Percentiles rank a stretch among this genome's conserved stretches.
These are phyloP conservation scores for Potentilla sterilis DNA, from an alignment of 306 rosid species.

Conservation along the genomic window DNA sequence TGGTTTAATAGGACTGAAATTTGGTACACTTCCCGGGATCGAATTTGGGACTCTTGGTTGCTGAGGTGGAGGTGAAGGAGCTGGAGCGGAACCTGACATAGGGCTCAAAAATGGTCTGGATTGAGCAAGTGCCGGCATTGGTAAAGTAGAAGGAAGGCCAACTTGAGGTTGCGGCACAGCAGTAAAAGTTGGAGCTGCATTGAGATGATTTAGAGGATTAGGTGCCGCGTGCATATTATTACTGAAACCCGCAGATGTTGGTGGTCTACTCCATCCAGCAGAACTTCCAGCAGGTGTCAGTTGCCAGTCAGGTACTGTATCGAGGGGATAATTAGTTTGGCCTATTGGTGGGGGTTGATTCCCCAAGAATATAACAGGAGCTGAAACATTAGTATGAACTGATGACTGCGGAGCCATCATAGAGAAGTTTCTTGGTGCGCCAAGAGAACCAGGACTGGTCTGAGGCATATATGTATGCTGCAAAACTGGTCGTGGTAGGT, in stretches of 20 bases:
- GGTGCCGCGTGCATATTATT: slow-evolving; percentile 51
- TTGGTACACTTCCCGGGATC: slow-evolving; percentile 38
- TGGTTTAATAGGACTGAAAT: slow-evolving; percentile 38
- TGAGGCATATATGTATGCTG: slow-evolving; percentile 54
- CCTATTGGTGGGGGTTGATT: slow-evolving; percentile 48
- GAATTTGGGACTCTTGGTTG: slow-evolving; percentile 54
- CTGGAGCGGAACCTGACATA: slow-evolving; percentile 24
- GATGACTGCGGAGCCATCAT: slow-evolving; percentile 35
- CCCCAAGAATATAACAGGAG: slow-evolving; percentile 38
- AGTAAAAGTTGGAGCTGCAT: slow-evolving; percentile 28
- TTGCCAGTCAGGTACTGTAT: slow-evolving; percentile 36
- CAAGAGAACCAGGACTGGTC: slow-evolving; percentile 38
- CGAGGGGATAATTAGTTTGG: slow-evolving; percentile 31
- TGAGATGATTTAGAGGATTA: slow-evolving; percentile 17
- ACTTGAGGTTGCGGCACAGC: slow-evolving; percentile 42
- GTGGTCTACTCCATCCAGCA: slow-evolving; percentile 30
- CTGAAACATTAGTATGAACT: slow-evolving; percentile 43
- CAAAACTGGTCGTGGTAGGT: slow-evolving; percentile 37
- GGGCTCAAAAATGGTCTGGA: slow-evolving; percentile 27
- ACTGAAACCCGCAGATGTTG: slow-evolving; percentile 37
- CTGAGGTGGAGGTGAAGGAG: slow-evolving; percentile 40
- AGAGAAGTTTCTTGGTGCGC: slow-evolving; percentile 54
- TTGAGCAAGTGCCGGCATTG: slow-evolving; percentile 28
- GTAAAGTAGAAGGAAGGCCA: slow-evolving; percentile 38
- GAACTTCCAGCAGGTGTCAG: slow-evolving; percentile 37